Evolutionary conservation across 345 rosid genomes (phyloP).

Genomic region (Ceriops decandra): DNA sequence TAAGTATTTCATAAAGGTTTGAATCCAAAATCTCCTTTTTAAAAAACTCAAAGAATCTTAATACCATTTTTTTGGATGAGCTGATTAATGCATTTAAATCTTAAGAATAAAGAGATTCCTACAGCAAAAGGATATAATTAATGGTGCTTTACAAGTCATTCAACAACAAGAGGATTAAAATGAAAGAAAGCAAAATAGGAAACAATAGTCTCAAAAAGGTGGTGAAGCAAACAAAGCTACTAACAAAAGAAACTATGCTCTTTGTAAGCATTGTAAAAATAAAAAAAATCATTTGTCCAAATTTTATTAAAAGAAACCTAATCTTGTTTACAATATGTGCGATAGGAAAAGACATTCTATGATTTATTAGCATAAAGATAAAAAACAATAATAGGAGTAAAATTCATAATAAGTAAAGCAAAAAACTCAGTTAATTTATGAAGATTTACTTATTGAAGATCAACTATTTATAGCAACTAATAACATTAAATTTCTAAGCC

Average conservation of each 20-base stretch:
- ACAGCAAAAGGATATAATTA: too few relatives aligned
- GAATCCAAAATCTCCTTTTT: too few relatives aligned
- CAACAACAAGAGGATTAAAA: neutral
- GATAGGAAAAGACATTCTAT: neutral
- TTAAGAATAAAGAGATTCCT: too few relatives aligned
- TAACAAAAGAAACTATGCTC: neutral
- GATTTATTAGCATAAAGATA: neutral
- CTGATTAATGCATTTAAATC: too few relatives aligned
- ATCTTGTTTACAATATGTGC: neutral
- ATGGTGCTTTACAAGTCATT: neutral
- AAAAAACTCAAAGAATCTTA: too few relatives aligned
- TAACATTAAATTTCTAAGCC: neutral
- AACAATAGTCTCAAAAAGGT: neutral
- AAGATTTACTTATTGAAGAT: neutral
- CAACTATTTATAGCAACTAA: neutral
- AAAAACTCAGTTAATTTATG: rapidly evolving
- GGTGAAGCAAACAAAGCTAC: neutral
- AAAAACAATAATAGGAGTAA: neutral
- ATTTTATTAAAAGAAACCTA: neutral
- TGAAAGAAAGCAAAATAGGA: too few relatives aligned
- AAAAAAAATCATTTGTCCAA: neutral
- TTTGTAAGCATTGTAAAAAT: neutral
- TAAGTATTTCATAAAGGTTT: too few relatives aligned
- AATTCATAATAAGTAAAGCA: too few relatives aligned
- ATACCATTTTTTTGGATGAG: too few relatives aligned